Base-by-base conservation (phyloP, 768 basidiomycete species). In the Collybia nuda region DNA sequence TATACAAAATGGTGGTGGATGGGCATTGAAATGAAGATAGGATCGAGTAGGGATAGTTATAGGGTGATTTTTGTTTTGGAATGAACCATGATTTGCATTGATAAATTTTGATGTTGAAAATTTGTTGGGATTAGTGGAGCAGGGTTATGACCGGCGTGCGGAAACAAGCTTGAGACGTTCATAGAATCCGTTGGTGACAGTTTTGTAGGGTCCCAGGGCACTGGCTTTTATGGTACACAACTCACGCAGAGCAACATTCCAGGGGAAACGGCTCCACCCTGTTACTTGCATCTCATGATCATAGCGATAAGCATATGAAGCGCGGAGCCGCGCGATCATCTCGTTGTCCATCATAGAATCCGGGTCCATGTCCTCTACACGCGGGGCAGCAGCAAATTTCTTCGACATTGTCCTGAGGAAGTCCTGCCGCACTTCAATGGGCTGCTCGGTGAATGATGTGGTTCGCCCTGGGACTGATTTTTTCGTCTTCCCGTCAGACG, bases 401-500 rank as follows among this genome's bases (percentile, higher is more conserved):
- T 61, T 60, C 1, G 82, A 80, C 23, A 78, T 56, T 3, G 51
- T 41, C 15, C 81, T 73, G 5, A 81, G 59, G 9, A 64, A 57
- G 51, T 84, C 78, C 53, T 83, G 81, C 6, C 81, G 70, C 8
- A 43, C 42, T 55, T 77, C 72, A 44, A 82, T 82, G 1, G 64
- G 58, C 5, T 63, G 59, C 0, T 53, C 52, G 2, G 75, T 73
- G 56, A 81, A 80, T n/a, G 39, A 59, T 47, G 38, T 44, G 15
- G 46, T 39, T 39, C 36, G n/a, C 3, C n/a, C 28, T 2, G 36
- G n/a, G 24, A 17, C 37, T 1, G 35, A 32, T 7, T 12, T 39
- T 24, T 11, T 26, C 8, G 36, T 8, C 9, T 32, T 32, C 32
- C 32, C 32, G 9, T 11, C 32, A 14, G 12, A 2, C 17, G 23